Conservation (phyloP, 1,139 yeast genomes). For the Dujonia santamariae region DNA sequence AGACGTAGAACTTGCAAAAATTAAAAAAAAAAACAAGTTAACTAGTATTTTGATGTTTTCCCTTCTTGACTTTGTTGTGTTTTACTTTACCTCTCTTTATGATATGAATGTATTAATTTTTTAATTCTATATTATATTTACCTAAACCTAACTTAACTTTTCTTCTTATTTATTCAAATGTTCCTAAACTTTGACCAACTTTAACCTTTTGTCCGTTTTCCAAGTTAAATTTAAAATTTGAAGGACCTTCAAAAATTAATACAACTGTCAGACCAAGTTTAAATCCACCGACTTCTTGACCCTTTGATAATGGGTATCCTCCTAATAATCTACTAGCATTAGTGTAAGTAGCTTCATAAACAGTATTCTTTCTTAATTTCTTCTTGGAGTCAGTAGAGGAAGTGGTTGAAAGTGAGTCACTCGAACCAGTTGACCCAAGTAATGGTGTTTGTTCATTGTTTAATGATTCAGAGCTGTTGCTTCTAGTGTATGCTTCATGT, state of each 20-base stretch:
- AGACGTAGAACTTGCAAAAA: no score
- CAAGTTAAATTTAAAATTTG: slow-evolving; percentile 65
- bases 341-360: slow-evolving; percentile 91
- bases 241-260: slow-evolving; percentile 93
- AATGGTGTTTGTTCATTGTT: slow-evolving; percentile 30
- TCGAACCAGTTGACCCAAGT: slow-evolving; percentile 11
- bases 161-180: neutral
- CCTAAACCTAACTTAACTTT: no score
- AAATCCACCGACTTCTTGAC: slow-evolving; percentile 97
- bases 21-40: no score
- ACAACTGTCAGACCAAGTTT: slow-evolving; percentile 95
- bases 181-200: slow-evolving; percentile 83
- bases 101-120: no score
- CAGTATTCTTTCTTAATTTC: slow-evolving; percentile 66
- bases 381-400: slow-evolving; percentile 15
- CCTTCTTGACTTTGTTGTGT: no score
- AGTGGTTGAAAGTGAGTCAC: slow-evolving; percentile 15
- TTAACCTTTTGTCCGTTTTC: slow-evolving; percentile 72
- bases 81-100: no score
- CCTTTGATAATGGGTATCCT: slow-evolving; percentile 86
- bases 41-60: no score
- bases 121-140: no score
- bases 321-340: slow-evolving; percentile 77
- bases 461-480: slow-evolving; percentile 2
- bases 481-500: slow-evolving; percentile 39